A percentile compares a stretch with the other conserved stretches of the same genome.
Conservation (phyloP, 495 filamentous ascomycete species). For the Trichoderma orchidacearum region DNA sequence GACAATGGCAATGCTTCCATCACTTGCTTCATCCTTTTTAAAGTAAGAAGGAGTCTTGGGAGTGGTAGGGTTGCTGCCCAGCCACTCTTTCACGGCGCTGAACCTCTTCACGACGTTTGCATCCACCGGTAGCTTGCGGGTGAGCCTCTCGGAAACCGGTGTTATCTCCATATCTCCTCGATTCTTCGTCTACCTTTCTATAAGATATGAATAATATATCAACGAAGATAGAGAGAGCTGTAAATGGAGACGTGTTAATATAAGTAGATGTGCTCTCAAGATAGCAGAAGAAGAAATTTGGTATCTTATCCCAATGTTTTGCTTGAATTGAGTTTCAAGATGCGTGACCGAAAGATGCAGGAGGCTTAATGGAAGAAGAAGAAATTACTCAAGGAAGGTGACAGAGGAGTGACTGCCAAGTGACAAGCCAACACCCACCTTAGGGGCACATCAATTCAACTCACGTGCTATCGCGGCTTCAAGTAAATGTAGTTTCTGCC, state of each 20-base stretch:
- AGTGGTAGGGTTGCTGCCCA: neutral
- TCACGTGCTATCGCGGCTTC: neutral
- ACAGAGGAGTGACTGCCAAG: neutral
- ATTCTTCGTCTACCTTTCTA: no score
- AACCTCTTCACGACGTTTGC: neutral
- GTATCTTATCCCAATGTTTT: no score
- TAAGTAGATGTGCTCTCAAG: no score
- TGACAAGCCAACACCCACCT: neutral
- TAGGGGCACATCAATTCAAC: neutral
- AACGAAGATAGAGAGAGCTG: neutral
- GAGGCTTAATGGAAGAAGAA: no score
- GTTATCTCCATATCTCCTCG: neutral
- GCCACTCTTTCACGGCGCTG: neutral
- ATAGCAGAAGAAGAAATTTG: no score
- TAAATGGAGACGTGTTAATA: no score
- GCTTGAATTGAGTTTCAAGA: no score
- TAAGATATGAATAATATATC: neutral
- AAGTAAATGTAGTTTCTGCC: neutral
- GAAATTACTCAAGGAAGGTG: neutral
- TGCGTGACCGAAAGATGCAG: no score
- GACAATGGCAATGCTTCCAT: neutral
- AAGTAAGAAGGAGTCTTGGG: neutral
- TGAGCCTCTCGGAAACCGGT: neutral
- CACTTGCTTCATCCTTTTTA: neutral
- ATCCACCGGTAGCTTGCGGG: neutral